These are phyloP conservation scores for Phaseolus lunatus DNA, from an alignment of 306 rosid species.

Conservation along the genomic window DNA sequence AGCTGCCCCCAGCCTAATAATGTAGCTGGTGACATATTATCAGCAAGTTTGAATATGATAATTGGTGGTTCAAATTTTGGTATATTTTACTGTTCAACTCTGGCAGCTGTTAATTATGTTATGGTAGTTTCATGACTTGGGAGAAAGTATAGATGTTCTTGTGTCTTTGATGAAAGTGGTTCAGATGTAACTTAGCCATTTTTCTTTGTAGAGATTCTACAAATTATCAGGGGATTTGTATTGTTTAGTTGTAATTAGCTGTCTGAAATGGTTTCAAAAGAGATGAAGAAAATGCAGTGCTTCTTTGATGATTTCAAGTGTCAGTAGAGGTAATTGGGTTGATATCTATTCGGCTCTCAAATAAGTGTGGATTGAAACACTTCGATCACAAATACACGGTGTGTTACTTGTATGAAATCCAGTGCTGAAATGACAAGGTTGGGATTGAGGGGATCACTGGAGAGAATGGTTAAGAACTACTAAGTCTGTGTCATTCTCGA, in stretches of 20 bases:
- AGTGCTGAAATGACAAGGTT: not conserved
- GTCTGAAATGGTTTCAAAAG: not conserved
- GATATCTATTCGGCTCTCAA: not conserved
- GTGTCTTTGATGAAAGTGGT: not conserved
- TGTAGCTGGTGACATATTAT: not conserved
- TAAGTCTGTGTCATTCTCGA: conserved; percentile 2
- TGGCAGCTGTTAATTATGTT: conserved; percentile 16
- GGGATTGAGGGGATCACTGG: not conserved
- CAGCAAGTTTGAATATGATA: not conserved
- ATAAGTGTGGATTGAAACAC: not conserved
- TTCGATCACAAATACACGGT: not conserved
- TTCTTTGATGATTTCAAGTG: not conserved
- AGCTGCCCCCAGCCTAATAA: not conserved
- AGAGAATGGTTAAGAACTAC: conserved; percentile 15
- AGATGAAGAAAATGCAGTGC: not conserved
- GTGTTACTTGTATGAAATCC: not conserved
- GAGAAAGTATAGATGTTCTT: not conserved
- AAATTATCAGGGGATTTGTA: not conserved
- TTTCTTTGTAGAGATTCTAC: not conserved
- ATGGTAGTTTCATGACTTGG: conserved; percentile 4
- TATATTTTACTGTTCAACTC: not conserved
- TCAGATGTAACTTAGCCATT: not conserved
- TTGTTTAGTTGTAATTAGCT: not conserved
- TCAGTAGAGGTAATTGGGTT: not conserved
- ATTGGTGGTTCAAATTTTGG: conserved; percentile 15